These are phyloP conservation scores for Podospora fimiseda DNA, from an alignment of 495 filamentous ascomycete genomes.

Conservation along the genomic window DNA sequence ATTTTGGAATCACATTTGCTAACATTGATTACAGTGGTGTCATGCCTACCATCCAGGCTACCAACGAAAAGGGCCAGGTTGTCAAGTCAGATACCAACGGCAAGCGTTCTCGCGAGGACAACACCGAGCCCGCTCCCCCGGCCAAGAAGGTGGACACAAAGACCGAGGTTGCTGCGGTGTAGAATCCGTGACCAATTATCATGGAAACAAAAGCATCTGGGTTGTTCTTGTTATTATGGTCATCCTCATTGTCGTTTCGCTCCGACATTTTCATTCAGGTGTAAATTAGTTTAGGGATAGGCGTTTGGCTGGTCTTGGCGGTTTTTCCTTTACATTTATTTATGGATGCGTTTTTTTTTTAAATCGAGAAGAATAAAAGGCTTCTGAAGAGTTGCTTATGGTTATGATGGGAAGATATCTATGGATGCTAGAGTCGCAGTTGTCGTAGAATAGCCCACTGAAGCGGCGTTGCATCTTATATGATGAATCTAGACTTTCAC, in stretches of 20 bases:
- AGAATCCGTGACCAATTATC: neutral
- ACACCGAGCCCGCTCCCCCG: slow-evolving; percentile 28
- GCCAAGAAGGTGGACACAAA: slow-evolving; percentile 49
- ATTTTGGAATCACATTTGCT: slow-evolving; percentile 8
- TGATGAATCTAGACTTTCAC: too few relatives aligned
- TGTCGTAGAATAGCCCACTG: too few relatives aligned
- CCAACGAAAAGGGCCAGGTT: slow-evolving; percentile 24
- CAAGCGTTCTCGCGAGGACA: slow-evolving; percentile 42
- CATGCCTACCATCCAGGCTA: slow-evolving; percentile 21
- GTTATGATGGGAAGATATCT: too few relatives aligned
- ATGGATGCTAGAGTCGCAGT: too few relatives aligned
- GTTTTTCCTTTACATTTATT: neutral
- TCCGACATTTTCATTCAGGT: neutral
- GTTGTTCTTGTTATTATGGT: neutral
- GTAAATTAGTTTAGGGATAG: neutral
- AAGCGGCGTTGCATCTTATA: too few relatives aligned
- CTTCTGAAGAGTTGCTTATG: neutral
- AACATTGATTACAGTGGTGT: slow-evolving; percentile 22
- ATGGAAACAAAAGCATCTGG: neutral
- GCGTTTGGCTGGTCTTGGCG: neutral
- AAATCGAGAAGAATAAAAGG: neutral
- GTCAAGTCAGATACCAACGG: slow-evolving; percentile 32
- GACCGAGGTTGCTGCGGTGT: slow-evolving; percentile 20
- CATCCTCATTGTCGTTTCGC: neutral
- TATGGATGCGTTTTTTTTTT: neutral